Base-by-base conservation (phyloP, 2,329 filamentous ascomycete genomes). In the Fusarium sp. region DNA sequence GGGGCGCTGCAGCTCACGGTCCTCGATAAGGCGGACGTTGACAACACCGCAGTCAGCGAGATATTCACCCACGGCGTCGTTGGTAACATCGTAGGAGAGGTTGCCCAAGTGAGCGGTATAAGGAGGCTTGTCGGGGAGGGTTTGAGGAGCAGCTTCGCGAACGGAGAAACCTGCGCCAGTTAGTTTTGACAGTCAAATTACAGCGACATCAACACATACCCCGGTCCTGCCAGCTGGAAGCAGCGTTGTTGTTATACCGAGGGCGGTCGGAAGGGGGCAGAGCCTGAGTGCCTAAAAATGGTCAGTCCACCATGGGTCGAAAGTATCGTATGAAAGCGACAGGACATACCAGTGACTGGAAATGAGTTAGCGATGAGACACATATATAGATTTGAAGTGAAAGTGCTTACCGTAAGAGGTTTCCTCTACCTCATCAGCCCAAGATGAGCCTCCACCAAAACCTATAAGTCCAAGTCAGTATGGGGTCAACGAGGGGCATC, bases 361-460 rank as follows among this genome's bases (percentile, higher is more conserved):
- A 72, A 57, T 38, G 64, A 21, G 77, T 82, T 77, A 83, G 80
- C 73, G 72, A 37, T 78, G 72, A 79, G 77, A 53, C 63, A 46
- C 58, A 52, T 32, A 49, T 35, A 57, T 21, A 19, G 37, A 58
- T 33, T 37, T 52, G 49, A 65, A 67, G 63, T 67, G 44, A 47
- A 57, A 60, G 11, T 65, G 86, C 91, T 87, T 88, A 96, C 93
- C 87, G 83, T 91, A 90, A 44, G 68, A 72, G 75, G 93, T 89
- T 80, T 97, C 95, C 85, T 99, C 96, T 86, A 99, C 97, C 83
- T 99, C 96, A 86, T 99, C 97, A 80, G 96, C 96, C 96, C 96
- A 99, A 78, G 96, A 98, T 82, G 96, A 98, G 81, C 96, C 80
- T 79, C 82, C 95, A 77, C 86, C 88, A 75, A 86, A 87, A 75